Evolutionary conservation across 768 basidiomycete species (phyloP).

Genomic region (Lactarius sanguifluus): DNA sequence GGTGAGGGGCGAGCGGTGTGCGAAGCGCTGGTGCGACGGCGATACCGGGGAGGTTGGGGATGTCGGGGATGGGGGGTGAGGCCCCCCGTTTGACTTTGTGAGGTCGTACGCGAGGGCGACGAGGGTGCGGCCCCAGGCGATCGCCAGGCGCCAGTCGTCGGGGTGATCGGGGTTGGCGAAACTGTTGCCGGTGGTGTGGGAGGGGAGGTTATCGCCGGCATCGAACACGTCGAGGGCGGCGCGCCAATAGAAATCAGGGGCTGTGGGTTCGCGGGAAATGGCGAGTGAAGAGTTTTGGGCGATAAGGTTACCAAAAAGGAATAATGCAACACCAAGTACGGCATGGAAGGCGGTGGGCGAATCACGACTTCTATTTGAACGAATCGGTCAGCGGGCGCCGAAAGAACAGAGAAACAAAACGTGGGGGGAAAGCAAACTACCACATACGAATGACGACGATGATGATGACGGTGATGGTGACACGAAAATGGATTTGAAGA

Average conservation of each 20-base stretch:
- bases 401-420: not conserved
- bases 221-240: conserved; percentile 72
- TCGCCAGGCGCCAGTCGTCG: conserved; percentile 69
- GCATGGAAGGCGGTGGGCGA: conserved; percentile 66
- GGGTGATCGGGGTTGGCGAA: conserved; percentile 19
- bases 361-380: conserved; percentile 37
- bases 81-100: conserved; percentile 2
- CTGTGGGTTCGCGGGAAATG: conserved; percentile 53
- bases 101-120: conserved; percentile 57
- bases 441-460: conserved; percentile 4
- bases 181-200: conserved; percentile 34
- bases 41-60: conserved; percentile 13
- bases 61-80: conserved; percentile 32
- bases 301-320: conserved; percentile 62
- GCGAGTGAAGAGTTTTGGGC: conserved; percentile 51
- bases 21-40: conserved; percentile 15
- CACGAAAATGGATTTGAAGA: not conserved
- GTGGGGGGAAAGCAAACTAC: not conserved
- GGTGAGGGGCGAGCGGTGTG: conserved; percentile 47
- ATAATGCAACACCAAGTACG: conserved; percentile 61
- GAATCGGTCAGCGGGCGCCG: not conserved
- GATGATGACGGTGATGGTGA: not conserved
- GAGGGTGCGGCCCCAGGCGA: conserved; percentile 66
- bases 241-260: conserved; percentile 58
- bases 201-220: conserved; percentile 61